These are phyloP conservation scores for Termitomyces sp. DNA, from an alignment of 768 basidiomycete species.

Conservation along the genomic window DNA sequence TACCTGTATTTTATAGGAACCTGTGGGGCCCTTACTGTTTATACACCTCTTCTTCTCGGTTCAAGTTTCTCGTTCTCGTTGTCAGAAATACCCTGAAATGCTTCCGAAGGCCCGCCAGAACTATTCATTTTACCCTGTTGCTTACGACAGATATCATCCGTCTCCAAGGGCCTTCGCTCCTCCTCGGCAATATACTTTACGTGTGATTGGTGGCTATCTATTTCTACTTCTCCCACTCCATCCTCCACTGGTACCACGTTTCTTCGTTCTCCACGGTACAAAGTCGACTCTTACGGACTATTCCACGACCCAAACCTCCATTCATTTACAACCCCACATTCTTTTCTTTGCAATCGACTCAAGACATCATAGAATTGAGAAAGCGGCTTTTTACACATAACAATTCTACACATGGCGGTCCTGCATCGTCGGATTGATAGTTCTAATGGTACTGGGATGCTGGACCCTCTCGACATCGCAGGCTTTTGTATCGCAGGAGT, in stretches of 20 bases:
- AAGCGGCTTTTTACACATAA: not conserved
- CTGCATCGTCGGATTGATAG: constrained; percentile 12
- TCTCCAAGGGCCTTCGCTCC: not conserved
- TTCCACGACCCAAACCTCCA: not conserved
- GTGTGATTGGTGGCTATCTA: not conserved
- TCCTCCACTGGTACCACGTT: not conserved
- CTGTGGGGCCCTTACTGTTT: not conserved
- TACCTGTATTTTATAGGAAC: not conserved
- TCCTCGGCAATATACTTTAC: not conserved
- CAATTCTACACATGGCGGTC: constrained; percentile 15
- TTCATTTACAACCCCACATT: constrained; percentile 2
- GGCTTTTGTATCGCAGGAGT: constrained; percentile 47
- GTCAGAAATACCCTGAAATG: not conserved
- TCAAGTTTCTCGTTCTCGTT: not conserved
- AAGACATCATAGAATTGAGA: not conserved
- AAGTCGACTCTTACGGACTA: not conserved
- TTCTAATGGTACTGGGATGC: constrained; percentile 3
- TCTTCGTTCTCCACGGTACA: not conserved
- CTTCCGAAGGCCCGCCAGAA: not conserved
- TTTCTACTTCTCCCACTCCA: not conserved
- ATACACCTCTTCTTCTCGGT: not conserved
- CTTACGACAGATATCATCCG: not conserved
- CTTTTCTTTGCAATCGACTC: not conserved
- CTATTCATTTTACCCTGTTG: not conserved
- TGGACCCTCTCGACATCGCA: constrained; percentile 37